phyloP scores from a whole-genome alignment of 768 basidiomycete species.

The Piloderma croceum region DNA sequence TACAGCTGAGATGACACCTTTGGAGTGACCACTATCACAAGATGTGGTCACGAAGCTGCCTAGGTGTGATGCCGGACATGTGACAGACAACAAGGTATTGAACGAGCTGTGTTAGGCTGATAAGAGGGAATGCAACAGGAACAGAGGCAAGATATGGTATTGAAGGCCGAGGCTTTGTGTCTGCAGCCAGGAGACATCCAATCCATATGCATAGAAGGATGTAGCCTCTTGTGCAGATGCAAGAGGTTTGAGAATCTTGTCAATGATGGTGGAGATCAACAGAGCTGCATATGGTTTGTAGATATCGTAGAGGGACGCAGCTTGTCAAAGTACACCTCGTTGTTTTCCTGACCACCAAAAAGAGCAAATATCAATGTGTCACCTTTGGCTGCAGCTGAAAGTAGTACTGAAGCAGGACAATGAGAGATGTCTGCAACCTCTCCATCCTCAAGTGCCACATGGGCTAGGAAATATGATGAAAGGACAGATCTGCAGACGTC shows the following conservation, averaged over 20 bases:
- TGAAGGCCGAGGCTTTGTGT: constrained; percentile 64
- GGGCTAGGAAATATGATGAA: constrained; percentile 71
- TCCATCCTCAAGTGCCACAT: constrained; percentile 60
- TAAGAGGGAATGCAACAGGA: constrained; percentile 91
- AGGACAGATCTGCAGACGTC: constrained; percentile 76
- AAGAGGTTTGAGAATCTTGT: constrained; percentile 66
- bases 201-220: constrained; percentile 71
- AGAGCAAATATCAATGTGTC: constrained; percentile 81
- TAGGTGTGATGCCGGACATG: constrained; percentile 70
- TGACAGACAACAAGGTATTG: constrained; percentile 85
- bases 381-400: constrained; percentile 54
- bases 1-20: constrained; percentile 94
- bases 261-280: constrained; percentile 60
- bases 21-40: constrained; percentile 94
- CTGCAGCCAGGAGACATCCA: constrained; percentile 76
- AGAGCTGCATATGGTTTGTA: constrained; percentile 82
- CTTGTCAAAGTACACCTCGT: constrained; percentile 98
- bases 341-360: constrained; percentile 97
- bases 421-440: constrained; percentile 51
- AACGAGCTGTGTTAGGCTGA: constrained; percentile 91
- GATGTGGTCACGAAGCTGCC: constrained; percentile 69
- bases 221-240: constrained; percentile 49
- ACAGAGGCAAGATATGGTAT: constrained; percentile 86
- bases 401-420: constrained; percentile 60
- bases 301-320: constrained; percentile 82